phyloP scores from a whole-genome alignment of 1,284 basidiomycete genomes.

The Heterobasidion irregulare region DNA sequence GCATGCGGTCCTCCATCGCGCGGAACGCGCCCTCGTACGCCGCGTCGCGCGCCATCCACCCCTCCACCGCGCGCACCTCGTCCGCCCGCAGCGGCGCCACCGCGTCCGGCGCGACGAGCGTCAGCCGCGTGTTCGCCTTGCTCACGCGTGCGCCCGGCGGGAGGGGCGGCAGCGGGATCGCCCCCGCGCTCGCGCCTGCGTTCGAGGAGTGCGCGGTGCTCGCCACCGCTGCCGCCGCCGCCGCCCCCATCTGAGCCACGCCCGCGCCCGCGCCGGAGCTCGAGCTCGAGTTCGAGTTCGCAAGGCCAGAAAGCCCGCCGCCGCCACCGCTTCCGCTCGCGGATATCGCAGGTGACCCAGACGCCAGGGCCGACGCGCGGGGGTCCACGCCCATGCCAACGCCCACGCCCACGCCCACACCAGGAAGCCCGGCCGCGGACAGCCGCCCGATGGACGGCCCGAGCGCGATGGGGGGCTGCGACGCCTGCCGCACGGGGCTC shows the following conservation, averaged over 20 bases:
- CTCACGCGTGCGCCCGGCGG: no score
- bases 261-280: not conserved
- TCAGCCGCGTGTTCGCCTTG: slow-evolving; percentile 39
- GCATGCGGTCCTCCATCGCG: slow-evolving; percentile 36
- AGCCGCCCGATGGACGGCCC: not conserved
- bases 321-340: slow-evolving; percentile 1
- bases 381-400: not conserved
- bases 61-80: slow-evolving; percentile 37
- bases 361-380: not conserved
- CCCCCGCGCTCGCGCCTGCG: slow-evolving; percentile 3
- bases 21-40: slow-evolving; percentile 37
- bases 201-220: not conserved
- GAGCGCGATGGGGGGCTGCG: not conserved
- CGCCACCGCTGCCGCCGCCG: not conserved
- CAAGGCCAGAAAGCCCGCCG: slow-evolving; percentile 9
- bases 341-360: not conserved
- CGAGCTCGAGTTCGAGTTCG: slow-evolving; percentile 10
- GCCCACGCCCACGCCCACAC: not conserved
- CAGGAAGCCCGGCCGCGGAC: not conserved
- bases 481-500: not conserved
- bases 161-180: not conserved
- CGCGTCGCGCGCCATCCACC: slow-evolving; percentile 44
- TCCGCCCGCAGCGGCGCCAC: slow-evolving; percentile 46
- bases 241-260: not conserved
- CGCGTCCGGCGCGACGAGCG: slow-evolving; percentile 47